Base-by-base conservation (phyloP, 495 filamentous ascomycete species). In the Clavariopsis aquatica region DNA sequence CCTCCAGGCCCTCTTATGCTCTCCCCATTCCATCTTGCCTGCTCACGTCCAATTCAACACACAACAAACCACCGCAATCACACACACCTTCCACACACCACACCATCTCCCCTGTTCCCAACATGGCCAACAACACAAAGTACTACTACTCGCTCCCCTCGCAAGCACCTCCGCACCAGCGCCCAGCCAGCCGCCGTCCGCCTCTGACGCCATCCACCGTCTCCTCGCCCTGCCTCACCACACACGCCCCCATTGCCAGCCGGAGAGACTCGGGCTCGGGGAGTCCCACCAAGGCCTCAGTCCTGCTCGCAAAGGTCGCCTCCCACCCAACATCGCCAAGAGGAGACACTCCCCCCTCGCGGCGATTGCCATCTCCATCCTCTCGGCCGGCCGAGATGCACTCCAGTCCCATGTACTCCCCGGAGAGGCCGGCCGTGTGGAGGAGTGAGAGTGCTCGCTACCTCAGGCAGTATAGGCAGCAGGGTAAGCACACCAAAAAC, bases 201-300 rank as follows among this genome's bases (percentile, higher is more conserved):
- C 72, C 74, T 56, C 61, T 76, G 28, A 76, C 74, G 28, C 72
- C 69, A 62, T 71, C 69, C 12, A 75, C 73, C 49, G 55, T 76
- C 29, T 71, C 73, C 13, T 72, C 74, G 27, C 74, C 73, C 12
- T 74, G 68, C 36, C 49, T 77, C 41, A 67, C 71, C 57, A 61
- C 62, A 13, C 68, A 70, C n/a, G 62, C 66, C 26, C 64, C 73
- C 57, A 65, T 61, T 10, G 59, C 62, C 2, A 52, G 53, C 51
- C 61, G 64, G 31, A 58, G 65, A 57, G 70, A 69, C 57, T 66
- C 62, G 27, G 62, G 66, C 27, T 53, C 58, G 15, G 49, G 63
- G 9, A 61, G 69, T 31, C 66, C 69, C 9, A 66, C 62, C 28
- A 68, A 68, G 43, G 75, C 75, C 4, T 73, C 73, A 1, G 46